These are phyloP conservation scores for Barbatosphaeria neglecta DNA, from an alignment of 495 filamentous ascomycete genomes.

Conservation along the genomic window DNA sequence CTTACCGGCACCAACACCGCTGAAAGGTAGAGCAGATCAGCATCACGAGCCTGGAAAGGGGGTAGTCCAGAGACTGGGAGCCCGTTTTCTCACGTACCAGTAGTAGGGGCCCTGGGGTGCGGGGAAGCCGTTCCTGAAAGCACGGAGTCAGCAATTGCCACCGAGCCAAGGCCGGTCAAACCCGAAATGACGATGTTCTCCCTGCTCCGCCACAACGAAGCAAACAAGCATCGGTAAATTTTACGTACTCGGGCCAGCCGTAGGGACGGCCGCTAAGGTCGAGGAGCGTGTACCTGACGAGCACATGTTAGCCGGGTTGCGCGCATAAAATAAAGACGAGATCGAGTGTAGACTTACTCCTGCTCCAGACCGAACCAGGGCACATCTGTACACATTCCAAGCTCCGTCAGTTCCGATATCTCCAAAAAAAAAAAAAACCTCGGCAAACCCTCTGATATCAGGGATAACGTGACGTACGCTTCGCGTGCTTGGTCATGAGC, in stretches of 20 bases:
- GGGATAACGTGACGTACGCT: conserved; percentile 18
- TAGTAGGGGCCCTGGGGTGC: conserved; percentile 95
- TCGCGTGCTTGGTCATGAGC: conserved; percentile 77
- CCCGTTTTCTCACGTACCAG: conserved; percentile 33
- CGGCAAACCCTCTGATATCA: no score
- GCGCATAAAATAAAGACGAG: neutral
- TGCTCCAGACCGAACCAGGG: conserved; percentile 97
- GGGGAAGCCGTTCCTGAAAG: conserved; percentile 70
- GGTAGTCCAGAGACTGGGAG: neutral
- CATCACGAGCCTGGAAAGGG: no score
- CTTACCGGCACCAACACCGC: conserved; percentile 88
- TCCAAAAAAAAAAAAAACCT: no score
- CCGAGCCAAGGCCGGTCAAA: neutral
- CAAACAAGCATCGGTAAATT: neutral
- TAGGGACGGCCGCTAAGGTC: conserved; percentile 78
- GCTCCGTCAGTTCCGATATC: neutral
- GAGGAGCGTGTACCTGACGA: conserved; percentile 59
- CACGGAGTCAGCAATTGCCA: neutral
- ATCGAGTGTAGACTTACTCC: conserved; percentile 35
- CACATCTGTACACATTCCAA: neutral
- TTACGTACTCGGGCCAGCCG: conserved; percentile 63
- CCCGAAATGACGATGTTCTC: no score
- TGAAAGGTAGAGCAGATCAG: neutral
- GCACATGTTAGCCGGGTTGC: conserved; percentile 14
- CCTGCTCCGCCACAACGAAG: neutral